Conservation (phyloP, 2,329 filamentous ascomycete genomes). For the Penicillium sp. region DNA sequence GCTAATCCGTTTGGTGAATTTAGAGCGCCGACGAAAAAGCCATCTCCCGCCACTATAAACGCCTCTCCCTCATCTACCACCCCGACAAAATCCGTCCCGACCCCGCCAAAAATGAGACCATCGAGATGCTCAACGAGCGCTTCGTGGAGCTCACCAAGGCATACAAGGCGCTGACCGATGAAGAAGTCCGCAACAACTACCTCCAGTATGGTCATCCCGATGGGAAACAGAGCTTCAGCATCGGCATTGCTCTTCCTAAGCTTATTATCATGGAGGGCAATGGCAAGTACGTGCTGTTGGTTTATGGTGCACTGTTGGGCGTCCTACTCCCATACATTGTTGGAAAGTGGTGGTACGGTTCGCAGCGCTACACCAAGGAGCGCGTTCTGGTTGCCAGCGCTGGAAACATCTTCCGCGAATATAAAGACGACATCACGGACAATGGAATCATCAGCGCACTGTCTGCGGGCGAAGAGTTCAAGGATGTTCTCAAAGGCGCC, state of each 20-base stretch:
- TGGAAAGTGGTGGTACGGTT: constrained; percentile 98
- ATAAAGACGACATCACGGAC: constrained; percentile 77
- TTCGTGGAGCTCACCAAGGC: constrained; percentile 97
- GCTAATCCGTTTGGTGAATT: constrained; percentile 6
- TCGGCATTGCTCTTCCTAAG: constrained; percentile 91
- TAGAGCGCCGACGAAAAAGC: constrained; percentile 80
- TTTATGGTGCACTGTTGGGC: constrained; percentile 84
- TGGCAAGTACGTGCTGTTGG: constrained; percentile 87
- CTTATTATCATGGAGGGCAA: constrained; percentile 91
- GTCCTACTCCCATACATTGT: constrained; percentile 90
- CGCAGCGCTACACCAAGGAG: constrained; percentile 88
- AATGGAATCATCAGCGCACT: constrained; percentile 76
- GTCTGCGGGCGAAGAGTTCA: constrained; percentile 83
- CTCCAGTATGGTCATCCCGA: constrained; percentile 94
- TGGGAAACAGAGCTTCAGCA: constrained; percentile 96
- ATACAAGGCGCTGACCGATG: constrained; percentile 95
- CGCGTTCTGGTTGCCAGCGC: constrained; percentile 89
- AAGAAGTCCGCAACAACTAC: constrained; percentile 95
- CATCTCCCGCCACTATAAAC: constrained; percentile 89
- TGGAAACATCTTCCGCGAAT: constrained; percentile 91
- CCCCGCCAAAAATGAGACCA: constrained; percentile 80
- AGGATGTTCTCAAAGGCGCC: constrained; percentile 69
- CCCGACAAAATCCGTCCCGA: constrained; percentile 90
- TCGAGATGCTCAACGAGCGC: constrained; percentile 76
- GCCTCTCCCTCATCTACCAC: constrained; percentile 79